Percentiles rank a stretch among this genome's conserved stretches.
Conservation (phyloP, 176 grass and related monocot species). For the Aegilops sharonensis region DNA sequence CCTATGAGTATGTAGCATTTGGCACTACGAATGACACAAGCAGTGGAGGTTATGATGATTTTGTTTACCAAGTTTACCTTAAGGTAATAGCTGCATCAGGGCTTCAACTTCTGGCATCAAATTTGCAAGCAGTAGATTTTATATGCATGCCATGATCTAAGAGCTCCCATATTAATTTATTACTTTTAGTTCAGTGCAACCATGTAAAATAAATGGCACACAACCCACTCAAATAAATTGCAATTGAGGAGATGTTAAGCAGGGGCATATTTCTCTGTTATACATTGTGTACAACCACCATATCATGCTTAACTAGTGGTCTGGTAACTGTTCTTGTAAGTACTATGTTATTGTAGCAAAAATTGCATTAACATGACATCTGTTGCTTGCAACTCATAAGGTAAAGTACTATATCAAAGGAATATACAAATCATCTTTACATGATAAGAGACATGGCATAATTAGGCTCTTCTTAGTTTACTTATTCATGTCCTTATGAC, state of each 20-base stretch:
- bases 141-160: neutral
- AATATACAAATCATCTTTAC: neutral
- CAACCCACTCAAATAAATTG: neutral
- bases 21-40: neutral
- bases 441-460: neutral
- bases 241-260: neutral
- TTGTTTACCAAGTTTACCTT: conserved; percentile 54
- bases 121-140: neutral
- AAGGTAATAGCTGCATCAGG: neutral
- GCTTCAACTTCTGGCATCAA: neutral
- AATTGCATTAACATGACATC: no score
- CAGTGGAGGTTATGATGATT: conserved; percentile 33
- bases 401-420: neutral
- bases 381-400: neutral
- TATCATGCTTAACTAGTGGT: neutral
- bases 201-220: neutral
- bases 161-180: neutral
- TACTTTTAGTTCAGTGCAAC: neutral
- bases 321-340: neutral
- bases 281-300: neutral
- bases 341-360: neutral
- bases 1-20: conserved; percentile 10
- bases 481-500: neutral
- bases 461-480: neutral
- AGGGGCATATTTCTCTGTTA: neutral